A percentile compares a stretch with the other conserved stretches of the same genome.
phyloP scores from a whole-genome alignment of 345 rosid genomes.

The Arabis hirsuta region DNA sequence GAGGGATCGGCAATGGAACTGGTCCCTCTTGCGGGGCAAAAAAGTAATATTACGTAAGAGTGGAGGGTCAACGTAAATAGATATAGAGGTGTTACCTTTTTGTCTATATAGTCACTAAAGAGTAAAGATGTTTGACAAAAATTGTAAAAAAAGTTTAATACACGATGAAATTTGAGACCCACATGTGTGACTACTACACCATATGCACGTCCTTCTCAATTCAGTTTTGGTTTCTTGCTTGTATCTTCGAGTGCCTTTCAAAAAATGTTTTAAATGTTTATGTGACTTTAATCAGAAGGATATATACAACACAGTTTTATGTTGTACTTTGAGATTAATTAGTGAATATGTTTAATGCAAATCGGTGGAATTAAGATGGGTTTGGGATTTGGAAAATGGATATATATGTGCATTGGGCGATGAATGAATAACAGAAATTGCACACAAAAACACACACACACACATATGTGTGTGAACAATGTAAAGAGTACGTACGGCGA shows the following conservation, averaged over 20 bases:
- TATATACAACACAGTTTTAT: background rate
- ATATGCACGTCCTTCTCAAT: slow-evolving; percentile 25
- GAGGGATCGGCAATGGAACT: background rate
- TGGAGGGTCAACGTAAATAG: slow-evolving; percentile 45
- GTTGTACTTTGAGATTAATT: background rate
- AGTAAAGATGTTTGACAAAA: slow-evolving; percentile 40
- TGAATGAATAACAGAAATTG: slow-evolving; percentile 10
- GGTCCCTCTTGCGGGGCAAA: slow-evolving; percentile 15
- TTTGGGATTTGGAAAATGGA: slow-evolving; percentile 29
- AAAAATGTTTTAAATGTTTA: background rate
- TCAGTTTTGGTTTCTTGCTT: background rate
- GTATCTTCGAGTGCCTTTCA: slow-evolving; percentile 3
- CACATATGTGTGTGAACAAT: slow-evolving; percentile 27
- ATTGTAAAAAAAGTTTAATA: slow-evolving; percentile 4
- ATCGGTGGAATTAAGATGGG: background rate
- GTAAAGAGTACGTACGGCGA: slow-evolving; percentile 41
- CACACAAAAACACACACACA: slow-evolving; percentile 11
- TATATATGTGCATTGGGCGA: slow-evolving; percentile 24
- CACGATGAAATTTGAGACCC: slow-evolving; percentile 32
- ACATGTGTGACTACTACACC: slow-evolving; percentile 23
- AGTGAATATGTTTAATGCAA: background rate
- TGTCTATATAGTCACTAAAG: slow-evolving; percentile 35
- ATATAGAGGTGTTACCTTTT: slow-evolving; percentile 40
- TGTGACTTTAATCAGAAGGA: slow-evolving; percentile 16
- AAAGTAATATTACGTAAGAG: slow-evolving; percentile 25